These are phyloP conservation scores for Ananas comosus DNA, from an alignment of 176 grass and related monocot genomes.

Conservation along the genomic window DNA sequence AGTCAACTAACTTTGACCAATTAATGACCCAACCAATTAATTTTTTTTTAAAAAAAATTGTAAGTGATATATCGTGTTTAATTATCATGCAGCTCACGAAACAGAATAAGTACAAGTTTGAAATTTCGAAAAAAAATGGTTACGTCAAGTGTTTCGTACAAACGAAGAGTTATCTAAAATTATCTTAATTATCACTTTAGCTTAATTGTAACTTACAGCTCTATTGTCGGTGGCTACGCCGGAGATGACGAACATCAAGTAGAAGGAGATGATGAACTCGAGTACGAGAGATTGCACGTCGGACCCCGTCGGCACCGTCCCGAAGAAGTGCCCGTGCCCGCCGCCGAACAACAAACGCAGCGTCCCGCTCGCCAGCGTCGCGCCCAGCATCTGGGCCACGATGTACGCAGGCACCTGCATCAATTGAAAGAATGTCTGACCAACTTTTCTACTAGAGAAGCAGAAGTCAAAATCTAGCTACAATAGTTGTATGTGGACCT, in stretches of 20 bases:
- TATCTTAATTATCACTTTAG: neutral
- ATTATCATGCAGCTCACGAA: neutral
- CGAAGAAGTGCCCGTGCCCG: conserved; percentile 45
- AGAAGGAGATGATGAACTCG: conserved; percentile 78
- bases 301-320: conserved; percentile 48
- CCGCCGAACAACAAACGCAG: conserved; percentile 66
- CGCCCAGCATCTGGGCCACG: conserved; percentile 51
- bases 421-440: neutral
- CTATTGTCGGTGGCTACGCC: conserved; percentile 77
- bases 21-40: too few species aligned
- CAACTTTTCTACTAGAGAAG: conserved; percentile 5
- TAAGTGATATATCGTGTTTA: too few species aligned
- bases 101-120: neutral
- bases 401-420: conserved; percentile 50
- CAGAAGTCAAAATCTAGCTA: neutral
- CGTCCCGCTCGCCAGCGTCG: conserved; percentile 50
- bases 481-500: conserved; percentile 26
- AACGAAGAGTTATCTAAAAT: neutral
- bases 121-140: neutral
- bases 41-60: too few species aligned
- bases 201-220: conserved; percentile 30
- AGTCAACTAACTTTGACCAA: too few species aligned
- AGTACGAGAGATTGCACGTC: conserved; percentile 63
- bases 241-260: conserved; percentile 93
- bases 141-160: neutral